phyloP scores from a whole-genome alignment of 140 eudicot species.

The Stevia rebaudiana region DNA sequence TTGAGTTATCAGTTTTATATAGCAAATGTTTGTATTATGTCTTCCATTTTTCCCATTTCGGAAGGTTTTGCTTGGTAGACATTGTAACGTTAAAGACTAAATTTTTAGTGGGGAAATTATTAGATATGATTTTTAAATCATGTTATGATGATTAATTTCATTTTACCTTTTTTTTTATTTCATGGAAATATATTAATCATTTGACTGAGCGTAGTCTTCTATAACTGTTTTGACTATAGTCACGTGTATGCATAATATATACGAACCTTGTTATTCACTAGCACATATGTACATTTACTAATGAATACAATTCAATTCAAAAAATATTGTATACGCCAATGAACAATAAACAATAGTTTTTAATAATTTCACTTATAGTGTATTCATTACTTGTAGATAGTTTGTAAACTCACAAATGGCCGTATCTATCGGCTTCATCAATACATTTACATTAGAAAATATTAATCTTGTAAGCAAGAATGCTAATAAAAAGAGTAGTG shows the following conservation, averaged over 20 bases:
- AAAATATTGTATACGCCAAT: too few relatives aligned
- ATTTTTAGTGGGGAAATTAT: background rate
- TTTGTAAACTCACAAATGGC: too few relatives aligned
- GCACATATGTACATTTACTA: too few relatives aligned
- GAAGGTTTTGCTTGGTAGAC: conserved; percentile 14
- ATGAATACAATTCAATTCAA: too few relatives aligned
- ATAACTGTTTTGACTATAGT: background rate
- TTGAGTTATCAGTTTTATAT: background rate
- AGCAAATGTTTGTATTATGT: conserved; percentile 6
- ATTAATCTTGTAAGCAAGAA: too few relatives aligned
- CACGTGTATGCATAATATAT: background rate
- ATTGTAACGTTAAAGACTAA: background rate
- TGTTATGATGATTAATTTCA: background rate
- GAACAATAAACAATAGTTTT: too few relatives aligned
- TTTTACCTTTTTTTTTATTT: background rate
- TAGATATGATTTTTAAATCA: background rate
- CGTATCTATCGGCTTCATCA: too few relatives aligned
- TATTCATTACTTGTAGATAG: too few relatives aligned
- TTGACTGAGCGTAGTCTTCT: conserved; percentile 1
- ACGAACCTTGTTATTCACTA: too few relatives aligned
- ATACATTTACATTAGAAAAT: too few relatives aligned
- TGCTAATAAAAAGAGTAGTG: too few relatives aligned
- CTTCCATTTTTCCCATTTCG: conserved; percentile 3
- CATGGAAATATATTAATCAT: background rate
- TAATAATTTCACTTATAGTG: too few relatives aligned